phyloP scores from a whole-genome alignment of 1,284 basidiomycete genomes.

The Puccinia novopanici region DNA sequence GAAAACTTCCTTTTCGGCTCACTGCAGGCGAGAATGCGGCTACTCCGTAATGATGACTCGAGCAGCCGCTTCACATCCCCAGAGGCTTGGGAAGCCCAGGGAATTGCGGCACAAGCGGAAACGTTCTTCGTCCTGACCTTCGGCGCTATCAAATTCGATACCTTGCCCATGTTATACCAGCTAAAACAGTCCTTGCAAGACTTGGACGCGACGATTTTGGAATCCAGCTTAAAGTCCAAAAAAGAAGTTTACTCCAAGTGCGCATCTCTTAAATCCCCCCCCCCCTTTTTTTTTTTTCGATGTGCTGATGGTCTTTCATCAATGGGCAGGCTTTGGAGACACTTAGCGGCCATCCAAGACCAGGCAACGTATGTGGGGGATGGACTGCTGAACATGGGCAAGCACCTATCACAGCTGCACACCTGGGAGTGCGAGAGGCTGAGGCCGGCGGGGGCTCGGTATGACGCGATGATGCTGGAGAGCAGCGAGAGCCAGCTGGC shows the following conservation, averaged over 20 bases:
- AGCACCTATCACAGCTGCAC: neutral
- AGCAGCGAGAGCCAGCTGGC: neutral
- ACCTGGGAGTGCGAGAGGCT: neutral
- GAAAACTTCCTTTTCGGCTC: neutral
- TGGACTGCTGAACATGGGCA: neutral
- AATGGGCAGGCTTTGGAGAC: neutral
- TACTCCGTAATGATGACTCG: neutral
- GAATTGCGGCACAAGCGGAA: neutral
- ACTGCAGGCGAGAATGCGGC: neutral
- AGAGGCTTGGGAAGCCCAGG: neutral
- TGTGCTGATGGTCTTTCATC: neutral
- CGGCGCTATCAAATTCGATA: neutral
- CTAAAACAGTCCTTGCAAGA: conserved; percentile 3
- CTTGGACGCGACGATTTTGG: neutral
- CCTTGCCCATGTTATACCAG: neutral
- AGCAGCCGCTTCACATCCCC: too few relatives aligned
- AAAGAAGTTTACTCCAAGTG: neutral
- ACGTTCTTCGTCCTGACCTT: neutral
- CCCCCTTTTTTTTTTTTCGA: neutral
- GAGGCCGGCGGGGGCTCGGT: neutral
- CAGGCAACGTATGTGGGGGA: neutral
- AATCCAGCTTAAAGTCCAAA: neutral
- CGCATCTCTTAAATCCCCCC: neutral
- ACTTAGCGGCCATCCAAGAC: neutral
- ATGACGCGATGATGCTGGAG: neutral